Evolutionary conservation across 2,329 filamentous ascomycete species (phyloP).

Genomic region (Drechslerella coelobrocha): DNA sequence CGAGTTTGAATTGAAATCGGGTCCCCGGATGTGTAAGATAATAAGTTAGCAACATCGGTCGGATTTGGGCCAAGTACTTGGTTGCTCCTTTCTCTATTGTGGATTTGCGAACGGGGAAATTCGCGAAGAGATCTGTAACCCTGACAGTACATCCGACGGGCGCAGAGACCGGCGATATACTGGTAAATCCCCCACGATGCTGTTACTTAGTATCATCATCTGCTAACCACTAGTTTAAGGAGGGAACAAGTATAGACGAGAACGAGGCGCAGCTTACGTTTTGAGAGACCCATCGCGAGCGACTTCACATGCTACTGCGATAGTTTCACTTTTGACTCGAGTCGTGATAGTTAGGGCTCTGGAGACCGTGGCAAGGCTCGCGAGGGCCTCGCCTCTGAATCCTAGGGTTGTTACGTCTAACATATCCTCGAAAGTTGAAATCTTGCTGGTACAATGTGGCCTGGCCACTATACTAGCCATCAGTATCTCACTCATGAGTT

Average conservation of each 20-base stretch:
- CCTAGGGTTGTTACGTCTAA: conserved; percentile 67
- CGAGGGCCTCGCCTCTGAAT: conserved; percentile 71
- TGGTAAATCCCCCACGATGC: conserved; percentile 55
- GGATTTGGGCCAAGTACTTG: conserved; percentile 36
- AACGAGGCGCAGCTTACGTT: conserved; percentile 60
- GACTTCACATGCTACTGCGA: conserved; percentile 64
- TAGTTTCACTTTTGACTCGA: conserved; percentile 65
- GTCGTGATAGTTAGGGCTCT: conserved; percentile 65
- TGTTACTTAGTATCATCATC: conserved; percentile 3
- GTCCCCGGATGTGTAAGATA: conserved; percentile 66
- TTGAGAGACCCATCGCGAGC: conserved; percentile 62
- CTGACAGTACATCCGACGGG: conserved; percentile 69
- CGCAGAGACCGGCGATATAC: conserved; percentile 61
- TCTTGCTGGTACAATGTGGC: conserved; percentile 70
- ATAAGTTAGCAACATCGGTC: conserved; percentile 65
- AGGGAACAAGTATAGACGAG: no score
- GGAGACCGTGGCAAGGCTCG: conserved; percentile 68
- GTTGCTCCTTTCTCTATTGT: conserved; percentile 32
- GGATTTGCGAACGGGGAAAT: conserved; percentile 66
- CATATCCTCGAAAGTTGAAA: conserved; percentile 66
- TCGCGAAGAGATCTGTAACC: conserved; percentile 65
- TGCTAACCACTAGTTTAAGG: conserved; percentile 51
- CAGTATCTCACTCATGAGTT: background rate
- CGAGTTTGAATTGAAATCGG: conserved; percentile 63
- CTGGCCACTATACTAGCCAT: conserved; percentile 60